Percentiles rank a stretch among this genome's conserved stretches.
These are phyloP conservation scores for Hygrocybe punicea DNA, from an alignment of 768 basidiomycete species.

Conservation along the genomic window DNA sequence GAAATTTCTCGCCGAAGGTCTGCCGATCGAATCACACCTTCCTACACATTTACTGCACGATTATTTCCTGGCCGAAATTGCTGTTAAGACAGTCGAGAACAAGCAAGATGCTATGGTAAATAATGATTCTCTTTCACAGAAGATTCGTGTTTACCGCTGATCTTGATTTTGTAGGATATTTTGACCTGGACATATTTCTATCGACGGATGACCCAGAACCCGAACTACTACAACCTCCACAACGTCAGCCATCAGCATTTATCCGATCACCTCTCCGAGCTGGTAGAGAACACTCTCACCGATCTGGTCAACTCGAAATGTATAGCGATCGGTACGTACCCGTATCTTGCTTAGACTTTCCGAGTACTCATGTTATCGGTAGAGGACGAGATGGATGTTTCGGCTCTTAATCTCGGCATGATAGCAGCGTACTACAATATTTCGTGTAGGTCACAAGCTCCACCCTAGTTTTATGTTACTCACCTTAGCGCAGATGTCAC, in stretches of 20 bases:
- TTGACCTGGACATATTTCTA: conserved; percentile 99
- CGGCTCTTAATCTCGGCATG: conserved; percentile 94
- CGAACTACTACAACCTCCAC: conserved; percentile 91
- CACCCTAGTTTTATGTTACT: conserved; percentile 11
- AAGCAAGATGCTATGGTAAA: conserved; percentile 93
- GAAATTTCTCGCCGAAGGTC: conserved; percentile 95
- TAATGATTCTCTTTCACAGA: conserved; percentile 17
- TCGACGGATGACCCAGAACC: conserved; percentile 95
- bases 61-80: conserved; percentile 97
- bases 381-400: conserved; percentile 94
- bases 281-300: conserved; percentile 89
- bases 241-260: conserved; percentile 94
- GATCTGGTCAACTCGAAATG: conserved; percentile 95
- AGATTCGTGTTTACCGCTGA: neutral
- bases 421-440: conserved; percentile 97
- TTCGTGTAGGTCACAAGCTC: conserved; percentile 56
- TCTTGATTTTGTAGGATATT: conserved; percentile 65
- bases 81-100: conserved; percentile 97
- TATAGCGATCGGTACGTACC: conserved; percentile 71
- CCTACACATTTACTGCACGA: conserved; percentile 90
- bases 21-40: conserved; percentile 94
- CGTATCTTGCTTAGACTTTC: neutral
- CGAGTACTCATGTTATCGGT: conserved; percentile 7
- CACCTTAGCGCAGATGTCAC: conserved; percentile 65
- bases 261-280: conserved; percentile 91